phyloP scores from a whole-genome alignment of 2,329 filamentous ascomycete species.

The Hypoxylon sp. region DNA sequence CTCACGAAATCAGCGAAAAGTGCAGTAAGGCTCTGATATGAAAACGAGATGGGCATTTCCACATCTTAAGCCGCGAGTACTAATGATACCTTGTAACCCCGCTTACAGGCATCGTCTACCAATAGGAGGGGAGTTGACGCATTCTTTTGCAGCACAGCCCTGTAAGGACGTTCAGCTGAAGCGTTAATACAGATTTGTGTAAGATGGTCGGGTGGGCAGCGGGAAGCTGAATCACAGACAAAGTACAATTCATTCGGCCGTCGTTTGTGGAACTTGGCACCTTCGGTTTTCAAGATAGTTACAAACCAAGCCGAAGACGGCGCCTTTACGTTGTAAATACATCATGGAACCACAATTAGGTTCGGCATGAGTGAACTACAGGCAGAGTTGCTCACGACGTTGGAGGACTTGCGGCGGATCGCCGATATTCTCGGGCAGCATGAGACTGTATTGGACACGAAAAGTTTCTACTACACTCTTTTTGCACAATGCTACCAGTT shows the following conservation, averaged over 20 bases:
- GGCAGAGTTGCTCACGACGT: not conserved
- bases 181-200: not conserved
- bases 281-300: not conserved
- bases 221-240: not conserved
- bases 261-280: not conserved
- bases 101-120: conserved; percentile 7
- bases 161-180: not conserved
- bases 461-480: conserved; percentile 8
- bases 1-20: not conserved
- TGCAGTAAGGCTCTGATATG: not conserved
- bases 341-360: not conserved
- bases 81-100: not conserved
- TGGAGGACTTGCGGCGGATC: conserved; percentile 10
- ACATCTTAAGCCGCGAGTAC: not conserved
- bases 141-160: not conserved
- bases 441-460: not conserved
- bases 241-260: not conserved
- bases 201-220: not conserved
- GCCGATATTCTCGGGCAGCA: conserved; percentile 2
- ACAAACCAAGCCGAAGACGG: not conserved
- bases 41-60: not conserved
- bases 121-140: not conserved
- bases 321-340: not conserved
- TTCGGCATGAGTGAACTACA: conserved; percentile 1
- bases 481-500: conserved; percentile 4